A percentile compares a stretch with the other conserved stretches of the same genome.
Evolutionary conservation across 1,139 yeast species (phyloP).

Genomic region (Protomyces inundatus): DNA sequence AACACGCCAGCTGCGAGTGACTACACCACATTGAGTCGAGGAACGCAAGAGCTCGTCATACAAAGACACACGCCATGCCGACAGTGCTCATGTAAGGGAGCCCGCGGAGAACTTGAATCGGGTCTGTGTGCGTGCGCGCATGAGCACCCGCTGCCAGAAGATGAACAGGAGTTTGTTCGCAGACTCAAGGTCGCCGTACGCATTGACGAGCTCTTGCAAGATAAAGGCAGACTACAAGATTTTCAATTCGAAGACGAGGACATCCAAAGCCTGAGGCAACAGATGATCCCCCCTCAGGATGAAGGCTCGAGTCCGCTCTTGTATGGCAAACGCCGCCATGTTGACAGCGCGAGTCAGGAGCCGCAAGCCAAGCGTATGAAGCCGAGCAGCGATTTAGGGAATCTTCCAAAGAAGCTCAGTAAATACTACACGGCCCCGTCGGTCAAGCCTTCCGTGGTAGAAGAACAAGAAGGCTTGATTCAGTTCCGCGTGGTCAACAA

Average conservation of each 20-base stretch:
- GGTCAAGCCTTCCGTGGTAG: conserved; percentile 89
- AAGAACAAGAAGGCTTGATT: conserved; percentile 83
- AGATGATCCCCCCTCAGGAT: neutral
- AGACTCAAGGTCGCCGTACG: conserved; percentile 25
- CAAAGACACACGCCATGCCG: conserved; percentile 13
- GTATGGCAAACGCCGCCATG: neutral
- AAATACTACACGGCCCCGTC: conserved; percentile 5
- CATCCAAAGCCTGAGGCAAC: conserved; percentile 18
- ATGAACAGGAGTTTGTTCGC: conserved; percentile 15
- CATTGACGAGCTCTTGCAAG: conserved; percentile 25
- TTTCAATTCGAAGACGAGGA: conserved; percentile 24
- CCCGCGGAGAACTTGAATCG: neutral
- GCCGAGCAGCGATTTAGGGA: conserved; percentile 3
- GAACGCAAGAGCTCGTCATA: conserved; percentile 6
- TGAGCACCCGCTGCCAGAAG: conserved; percentile 7
- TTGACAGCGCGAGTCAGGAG: neutral
- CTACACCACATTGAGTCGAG: neutral
- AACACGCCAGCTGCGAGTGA: conserved; percentile 2
- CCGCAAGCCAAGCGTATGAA: conserved; percentile 8
- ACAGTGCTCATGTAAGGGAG: conserved; percentile 27
- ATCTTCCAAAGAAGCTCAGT: neutral
- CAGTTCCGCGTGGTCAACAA: conserved; percentile 95
- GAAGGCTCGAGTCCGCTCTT: neutral
- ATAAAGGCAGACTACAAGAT: conserved; percentile 18
- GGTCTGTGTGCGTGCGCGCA: conserved; percentile 12